Conservation (phyloP, 345 rosid genomes). For the Odontarrhena argentea region DNA sequence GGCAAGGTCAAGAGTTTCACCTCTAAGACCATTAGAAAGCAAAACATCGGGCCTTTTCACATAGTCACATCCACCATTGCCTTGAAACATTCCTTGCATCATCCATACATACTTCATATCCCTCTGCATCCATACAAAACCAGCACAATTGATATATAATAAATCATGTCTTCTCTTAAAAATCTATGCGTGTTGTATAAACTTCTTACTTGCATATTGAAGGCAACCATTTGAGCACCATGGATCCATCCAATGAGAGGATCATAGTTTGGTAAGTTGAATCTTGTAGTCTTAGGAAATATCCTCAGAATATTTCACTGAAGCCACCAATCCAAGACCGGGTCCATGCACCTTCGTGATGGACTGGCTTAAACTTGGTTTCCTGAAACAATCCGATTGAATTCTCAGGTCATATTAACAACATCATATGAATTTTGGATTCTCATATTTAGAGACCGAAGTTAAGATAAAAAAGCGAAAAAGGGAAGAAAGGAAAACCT, state of each 20-base stretch:
- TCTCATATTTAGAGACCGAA: too few species aligned
- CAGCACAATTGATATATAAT: background rate
- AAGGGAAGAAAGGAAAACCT: too few species aligned
- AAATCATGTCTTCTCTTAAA: background rate
- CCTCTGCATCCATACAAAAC: constrained; percentile 49
- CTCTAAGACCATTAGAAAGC: constrained; percentile 38
- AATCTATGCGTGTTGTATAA: background rate
- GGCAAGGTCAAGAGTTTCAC: constrained; percentile 55
- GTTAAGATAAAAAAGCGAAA: too few species aligned
- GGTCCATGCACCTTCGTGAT: too few species aligned
- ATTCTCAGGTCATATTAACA: too few species aligned
- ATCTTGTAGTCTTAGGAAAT: constrained; percentile 75
- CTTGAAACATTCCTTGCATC: constrained; percentile 92
- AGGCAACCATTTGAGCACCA: constrained; percentile 99
- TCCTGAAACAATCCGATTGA: too few species aligned
- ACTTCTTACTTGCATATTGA: constrained; percentile 84
- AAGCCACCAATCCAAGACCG: constrained; percentile 66
- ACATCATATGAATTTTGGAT: too few species aligned
- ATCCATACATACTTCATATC: constrained; percentile 65
- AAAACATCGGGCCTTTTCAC: constrained; percentile 76
- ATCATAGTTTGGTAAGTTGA: constrained; percentile 79
- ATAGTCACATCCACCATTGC: constrained; percentile 84
- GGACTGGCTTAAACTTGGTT: too few species aligned
- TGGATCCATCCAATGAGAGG: constrained; percentile 85
- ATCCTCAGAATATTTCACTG: constrained; percentile 74